Conservation (phyloP, 768 basidiomycete species). For the Mycena galopus region DNA sequence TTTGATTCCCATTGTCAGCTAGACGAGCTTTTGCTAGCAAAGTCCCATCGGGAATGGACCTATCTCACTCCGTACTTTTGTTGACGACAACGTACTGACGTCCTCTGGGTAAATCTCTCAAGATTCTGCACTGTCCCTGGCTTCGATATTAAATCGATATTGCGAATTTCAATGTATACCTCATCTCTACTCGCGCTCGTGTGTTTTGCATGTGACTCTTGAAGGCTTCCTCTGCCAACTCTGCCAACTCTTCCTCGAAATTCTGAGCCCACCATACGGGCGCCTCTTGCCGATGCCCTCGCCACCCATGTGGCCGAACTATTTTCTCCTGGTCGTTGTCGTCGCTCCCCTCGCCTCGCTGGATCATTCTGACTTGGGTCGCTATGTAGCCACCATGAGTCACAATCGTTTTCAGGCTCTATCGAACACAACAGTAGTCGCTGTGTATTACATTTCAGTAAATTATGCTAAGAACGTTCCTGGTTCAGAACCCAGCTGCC, state of each 20-base stretch:
- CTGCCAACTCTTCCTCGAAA: no score
- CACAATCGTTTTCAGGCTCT: no score
- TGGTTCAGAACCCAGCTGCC: constrained; percentile 19
- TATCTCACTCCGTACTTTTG: not conserved
- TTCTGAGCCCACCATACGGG: no score
- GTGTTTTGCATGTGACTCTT: no score
- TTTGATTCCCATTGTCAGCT: not conserved
- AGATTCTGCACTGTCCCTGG: not conserved
- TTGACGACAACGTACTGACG: constrained; percentile 8
- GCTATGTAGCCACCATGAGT: no score
- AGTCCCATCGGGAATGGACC: not conserved
- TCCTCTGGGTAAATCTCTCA: not conserved
- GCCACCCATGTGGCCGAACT: no score
- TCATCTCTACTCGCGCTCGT: no score
- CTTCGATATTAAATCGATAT: not conserved
- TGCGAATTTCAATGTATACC: not conserved
- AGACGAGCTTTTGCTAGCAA: not conserved
- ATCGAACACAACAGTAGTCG: not conserved
- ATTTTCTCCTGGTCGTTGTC: no score
- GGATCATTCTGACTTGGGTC: no score
- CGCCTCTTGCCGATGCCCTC: no score
- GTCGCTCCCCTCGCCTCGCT: no score
- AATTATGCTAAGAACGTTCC: not conserved
- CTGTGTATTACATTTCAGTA: not conserved
- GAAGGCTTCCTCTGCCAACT: no score